phyloP scores from a whole-genome alignment of 2,329 filamentous ascomycete genomes.

The Xylaria polymorpha region DNA sequence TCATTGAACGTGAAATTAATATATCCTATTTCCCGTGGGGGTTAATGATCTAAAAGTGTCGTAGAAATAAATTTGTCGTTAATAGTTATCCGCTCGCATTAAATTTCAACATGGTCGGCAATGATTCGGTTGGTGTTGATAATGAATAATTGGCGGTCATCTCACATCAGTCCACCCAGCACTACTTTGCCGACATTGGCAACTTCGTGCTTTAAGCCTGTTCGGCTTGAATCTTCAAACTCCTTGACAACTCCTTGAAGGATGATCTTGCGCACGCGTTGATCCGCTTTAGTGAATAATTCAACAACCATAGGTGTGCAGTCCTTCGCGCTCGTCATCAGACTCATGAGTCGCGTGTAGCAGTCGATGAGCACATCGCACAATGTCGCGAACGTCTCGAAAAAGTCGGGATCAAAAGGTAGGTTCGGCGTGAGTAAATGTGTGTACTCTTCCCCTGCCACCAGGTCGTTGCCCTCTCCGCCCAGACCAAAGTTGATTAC shows the following conservation, averaged over 20 bases:
- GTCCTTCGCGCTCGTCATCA: constrained; percentile 80
- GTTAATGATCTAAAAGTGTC: constrained; percentile 23
- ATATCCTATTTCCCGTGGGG: constrained; percentile 27
- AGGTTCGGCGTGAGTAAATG: constrained; percentile 90
- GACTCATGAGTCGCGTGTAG: constrained; percentile 80
- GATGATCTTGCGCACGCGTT: constrained; percentile 86
- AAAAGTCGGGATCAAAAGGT: constrained; percentile 97
- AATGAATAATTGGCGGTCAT: constrained; percentile 14
- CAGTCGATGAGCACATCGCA: constrained; percentile 96
- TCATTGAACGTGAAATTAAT: constrained; percentile 12
- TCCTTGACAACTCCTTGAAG: constrained; percentile 88
- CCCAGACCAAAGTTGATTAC: constrained; percentile 65
- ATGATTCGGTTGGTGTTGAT: constrained; percentile 1
- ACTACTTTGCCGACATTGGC: constrained; percentile 89
- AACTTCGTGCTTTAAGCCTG: constrained; percentile 81
- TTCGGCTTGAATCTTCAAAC: constrained; percentile 88
- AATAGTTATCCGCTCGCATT: background rate
- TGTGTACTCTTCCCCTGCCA: constrained; percentile 87
- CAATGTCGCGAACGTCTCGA: constrained; percentile 93
- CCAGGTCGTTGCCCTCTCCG: constrained; percentile 72
- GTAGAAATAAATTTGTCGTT: constrained; percentile 5
- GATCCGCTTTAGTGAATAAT: constrained; percentile 89
- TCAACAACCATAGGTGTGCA: constrained; percentile 80
- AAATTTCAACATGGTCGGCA: constrained; percentile 7
- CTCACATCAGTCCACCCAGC: constrained; percentile 81